Evolutionary conservation across 495 filamentous ascomycete species (phyloP).

Genomic region (Neurospora sp.): DNA sequence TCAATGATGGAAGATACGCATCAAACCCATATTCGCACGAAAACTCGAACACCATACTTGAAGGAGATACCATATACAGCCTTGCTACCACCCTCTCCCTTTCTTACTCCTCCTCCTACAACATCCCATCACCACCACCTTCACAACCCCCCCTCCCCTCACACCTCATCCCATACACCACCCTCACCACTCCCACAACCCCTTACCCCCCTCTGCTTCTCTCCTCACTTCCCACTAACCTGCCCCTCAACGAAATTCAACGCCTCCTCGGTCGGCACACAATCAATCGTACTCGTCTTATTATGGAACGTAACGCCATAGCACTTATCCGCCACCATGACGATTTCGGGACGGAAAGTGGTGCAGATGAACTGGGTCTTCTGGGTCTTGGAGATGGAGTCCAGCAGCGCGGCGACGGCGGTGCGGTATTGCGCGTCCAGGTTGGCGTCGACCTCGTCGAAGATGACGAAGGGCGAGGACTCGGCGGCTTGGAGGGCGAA

Average conservation of each 20-base stretch:
- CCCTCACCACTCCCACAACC: no score
- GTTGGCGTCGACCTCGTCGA: constrained; percentile 98
- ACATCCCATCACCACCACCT: no score
- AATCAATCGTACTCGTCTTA: constrained; percentile 87
- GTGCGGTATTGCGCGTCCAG: constrained; percentile 96
- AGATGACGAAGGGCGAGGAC: constrained; percentile 96
- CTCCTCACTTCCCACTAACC: constrained; percentile 18
- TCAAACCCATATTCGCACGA: neutral
- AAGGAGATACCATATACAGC: neutral
- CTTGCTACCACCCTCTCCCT: neutral
- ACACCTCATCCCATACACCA: no score
- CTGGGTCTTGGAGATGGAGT: constrained; percentile 56
- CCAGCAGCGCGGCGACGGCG: constrained; percentile 79
- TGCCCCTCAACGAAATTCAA: constrained; percentile 85
- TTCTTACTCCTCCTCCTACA: neutral
- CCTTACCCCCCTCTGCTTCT: no score
- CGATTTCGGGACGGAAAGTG: constrained; percentile 95
- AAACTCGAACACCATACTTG: neutral
- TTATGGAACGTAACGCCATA: constrained; percentile 92
- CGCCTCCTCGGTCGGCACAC: constrained; percentile 77
- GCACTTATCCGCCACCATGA: constrained; percentile 91
- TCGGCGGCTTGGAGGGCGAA: constrained; percentile 99
- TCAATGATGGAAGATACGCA: neutral
- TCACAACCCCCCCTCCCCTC: neutral
- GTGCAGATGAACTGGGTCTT: constrained; percentile 71